Conservation (phyloP, 192 early-diverging fungal species). For the Funneliformis geosporum region DNA sequence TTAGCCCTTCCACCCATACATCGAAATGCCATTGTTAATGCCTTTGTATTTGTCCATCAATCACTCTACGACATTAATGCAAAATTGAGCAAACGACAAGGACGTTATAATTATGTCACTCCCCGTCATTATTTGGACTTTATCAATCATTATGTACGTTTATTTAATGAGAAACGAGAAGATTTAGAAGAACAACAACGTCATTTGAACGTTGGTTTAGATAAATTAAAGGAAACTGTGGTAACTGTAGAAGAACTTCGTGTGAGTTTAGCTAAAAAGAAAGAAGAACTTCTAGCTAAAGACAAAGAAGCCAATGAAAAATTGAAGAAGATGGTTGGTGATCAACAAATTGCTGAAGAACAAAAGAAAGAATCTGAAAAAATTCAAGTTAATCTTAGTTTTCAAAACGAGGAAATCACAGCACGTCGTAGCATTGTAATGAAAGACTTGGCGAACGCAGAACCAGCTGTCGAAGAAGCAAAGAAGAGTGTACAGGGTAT, state of each 20-base stretch:
- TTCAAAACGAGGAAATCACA: constrained; percentile 77
- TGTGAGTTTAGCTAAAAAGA: constrained; percentile 80
- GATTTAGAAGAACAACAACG: constrained; percentile 98
- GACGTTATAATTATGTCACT: constrained; percentile 85
- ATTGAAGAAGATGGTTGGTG: constrained; percentile 91
- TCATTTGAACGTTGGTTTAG: constrained; percentile 96
- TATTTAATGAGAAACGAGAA: constrained; percentile 91
- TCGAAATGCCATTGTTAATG: constrained; percentile 85
- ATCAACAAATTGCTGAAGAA: constrained; percentile 92
- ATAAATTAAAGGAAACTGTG: constrained; percentile 94
- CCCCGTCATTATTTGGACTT: constrained; percentile 99
- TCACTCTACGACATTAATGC: constrained; percentile 86
- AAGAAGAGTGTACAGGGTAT: constrained; percentile 92
- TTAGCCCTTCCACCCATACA: constrained; percentile 72
- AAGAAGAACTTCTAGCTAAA: constrained; percentile 83
- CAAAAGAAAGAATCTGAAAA: constrained; percentile 80
- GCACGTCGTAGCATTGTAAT: constrained; percentile 79
- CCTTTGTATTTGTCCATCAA: constrained; percentile 91
- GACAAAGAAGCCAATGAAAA: constrained; percentile 91
- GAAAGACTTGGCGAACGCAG: constrained; percentile 89
- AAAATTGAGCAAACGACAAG: constrained; percentile 78
- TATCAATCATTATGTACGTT: constrained; percentile 85
- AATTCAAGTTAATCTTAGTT: constrained; percentile 74
- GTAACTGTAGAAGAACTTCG: constrained; percentile 94
- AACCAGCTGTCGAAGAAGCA: constrained; percentile 95